phyloP scores from a whole-genome alignment of 352 stramenopile genomes.

The Pilasporangium apinafurcum region DNA sequence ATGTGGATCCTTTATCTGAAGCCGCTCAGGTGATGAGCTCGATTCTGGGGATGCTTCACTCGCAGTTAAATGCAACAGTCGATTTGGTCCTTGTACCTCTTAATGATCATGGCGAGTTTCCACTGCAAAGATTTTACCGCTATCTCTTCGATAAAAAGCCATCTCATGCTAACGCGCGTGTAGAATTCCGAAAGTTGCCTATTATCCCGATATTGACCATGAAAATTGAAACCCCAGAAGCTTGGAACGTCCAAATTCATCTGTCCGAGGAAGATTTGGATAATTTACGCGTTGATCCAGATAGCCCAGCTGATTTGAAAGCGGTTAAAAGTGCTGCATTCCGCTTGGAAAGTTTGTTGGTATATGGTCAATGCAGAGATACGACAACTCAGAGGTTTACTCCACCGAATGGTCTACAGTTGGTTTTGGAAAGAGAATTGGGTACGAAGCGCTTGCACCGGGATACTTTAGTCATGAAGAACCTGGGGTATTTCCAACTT shows the following conservation, averaged over 20 bases:
- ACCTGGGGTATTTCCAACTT: constrained; percentile 99
- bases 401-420: constrained; percentile 88
- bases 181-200: constrained; percentile 77
- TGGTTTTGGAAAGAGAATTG: constrained; percentile 82
- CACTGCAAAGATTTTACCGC: constrained; percentile 91
- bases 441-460: constrained; percentile 46
- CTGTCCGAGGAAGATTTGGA: constrained; percentile 80
- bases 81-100: constrained; percentile 60
- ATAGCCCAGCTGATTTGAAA: constrained; percentile 39
- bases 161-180: constrained; percentile 26
- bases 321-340: constrained; percentile 74
- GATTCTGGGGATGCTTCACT: constrained; percentile 74
- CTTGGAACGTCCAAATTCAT: constrained; percentile 89
- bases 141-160: constrained; percentile 77
- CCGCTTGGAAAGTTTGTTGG: constrained; percentile 83
- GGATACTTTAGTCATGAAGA: constrained; percentile 99
- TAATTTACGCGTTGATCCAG: constrained; percentile 84
- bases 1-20: constrained; percentile 89
- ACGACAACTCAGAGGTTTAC: constrained; percentile 72
- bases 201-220: constrained; percentile 88
- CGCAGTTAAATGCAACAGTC: constrained; percentile 64
- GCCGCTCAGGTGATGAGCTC: constrained; percentile 85
- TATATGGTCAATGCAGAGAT: constrained; percentile 89
- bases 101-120: constrained; percentile 80
- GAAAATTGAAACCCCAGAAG: constrained; percentile 90